Evolutionary conservation across 805 yeast genomes (phyloP), one percentile per base, ranked within the genome.

Genomic region (Kodamaea hsintzibuensis): DNA sequence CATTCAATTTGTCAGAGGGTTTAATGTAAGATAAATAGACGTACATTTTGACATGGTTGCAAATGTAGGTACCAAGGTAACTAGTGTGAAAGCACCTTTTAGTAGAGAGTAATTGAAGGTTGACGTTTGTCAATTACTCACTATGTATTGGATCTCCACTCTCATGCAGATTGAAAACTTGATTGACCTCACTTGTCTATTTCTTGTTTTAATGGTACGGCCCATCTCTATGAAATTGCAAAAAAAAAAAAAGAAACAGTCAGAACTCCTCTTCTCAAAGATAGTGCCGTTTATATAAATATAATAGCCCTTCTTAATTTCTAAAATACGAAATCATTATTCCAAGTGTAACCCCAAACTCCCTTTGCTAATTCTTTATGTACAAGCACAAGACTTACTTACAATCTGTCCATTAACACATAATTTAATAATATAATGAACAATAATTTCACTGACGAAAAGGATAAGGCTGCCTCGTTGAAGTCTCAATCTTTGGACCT

Each of bases 381-480:
- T 47, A 48, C 46, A 48, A 48, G 46, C 46, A 53, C 54, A 54
- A 54, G 47, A 43, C 53, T 12, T 54, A 54, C 49, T 53, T 54
- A 25, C 53, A 50, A 42, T 45, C 54, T 16, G 53, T 54, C 37
- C 56, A 54, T 47, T 54, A 54, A 50, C 35, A 47, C 25, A 25
- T 46, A 33, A 10, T 6, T 4, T n/a, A 40, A 40, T 22, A 40
- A n/a, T 17, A 40, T 12, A 7, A 40, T 17, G 13, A 40, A 40
- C 25, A 22, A 40, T 16, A 40, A 19, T 33, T 30, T 33, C 10
- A 45, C 33, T 12, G 48, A 42, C n/a, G 43, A 47, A 9, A 47
- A 30, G 16, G 43, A 47, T 8, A 47, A 30, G 16, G 42, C 46
- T 14, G 33, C 39, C 14, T 48, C 55, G 3, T 49, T 54, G n/a